A percentile compares a stretch with the other conserved stretches of the same genome.
Conservation (phyloP, 2,329 filamentous ascomycete species). For the Clarireedia sp. region DNA sequence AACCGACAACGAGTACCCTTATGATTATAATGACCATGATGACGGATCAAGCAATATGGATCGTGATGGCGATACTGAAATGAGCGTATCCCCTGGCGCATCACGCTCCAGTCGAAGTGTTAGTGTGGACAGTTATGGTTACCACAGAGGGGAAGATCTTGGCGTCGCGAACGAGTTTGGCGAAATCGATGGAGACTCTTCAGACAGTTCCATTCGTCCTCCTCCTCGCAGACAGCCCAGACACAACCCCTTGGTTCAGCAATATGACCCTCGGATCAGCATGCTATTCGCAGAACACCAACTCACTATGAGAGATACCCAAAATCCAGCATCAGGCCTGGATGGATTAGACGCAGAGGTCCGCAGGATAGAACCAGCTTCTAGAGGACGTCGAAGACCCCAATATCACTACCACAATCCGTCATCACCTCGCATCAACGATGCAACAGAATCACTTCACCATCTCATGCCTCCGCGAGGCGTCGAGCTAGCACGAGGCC, state of each 20-base stretch:
- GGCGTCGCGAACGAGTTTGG: conserved; percentile 22
- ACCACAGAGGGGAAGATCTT: conserved; percentile 14
- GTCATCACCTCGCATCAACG: background rate
- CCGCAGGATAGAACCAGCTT: conserved; percentile 9
- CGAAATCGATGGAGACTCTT: conserved; percentile 22
- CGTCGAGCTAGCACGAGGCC: conserved; percentile 19
- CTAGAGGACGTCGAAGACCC: conserved; percentile 2
- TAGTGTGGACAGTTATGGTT: conserved; percentile 7
- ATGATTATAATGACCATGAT: conserved; percentile 13
- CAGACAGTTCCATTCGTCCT: conserved; percentile 23
- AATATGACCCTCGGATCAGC: conserved; percentile 27
- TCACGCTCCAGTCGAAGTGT: conserved; percentile 11
- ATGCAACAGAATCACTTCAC: conserved; percentile 5
- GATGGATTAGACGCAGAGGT: conserved; percentile 3
- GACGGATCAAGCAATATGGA: conserved; percentile 23
- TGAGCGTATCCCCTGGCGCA: conserved; percentile 24
- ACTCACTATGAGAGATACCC: conserved; percentile 9
- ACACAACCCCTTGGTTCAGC: conserved; percentile 14
- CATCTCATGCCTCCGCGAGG: conserved; percentile 13
- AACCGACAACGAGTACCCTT: background rate
- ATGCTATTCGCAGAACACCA: conserved; percentile 28
- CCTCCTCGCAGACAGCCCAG: conserved; percentile 17
- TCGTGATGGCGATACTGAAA: conserved; percentile 30
- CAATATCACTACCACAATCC: background rate
- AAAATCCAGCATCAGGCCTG: background rate